Conservation (phyloP, 2,329 filamentous ascomycete species). For the Beauveria asiatica region DNA sequence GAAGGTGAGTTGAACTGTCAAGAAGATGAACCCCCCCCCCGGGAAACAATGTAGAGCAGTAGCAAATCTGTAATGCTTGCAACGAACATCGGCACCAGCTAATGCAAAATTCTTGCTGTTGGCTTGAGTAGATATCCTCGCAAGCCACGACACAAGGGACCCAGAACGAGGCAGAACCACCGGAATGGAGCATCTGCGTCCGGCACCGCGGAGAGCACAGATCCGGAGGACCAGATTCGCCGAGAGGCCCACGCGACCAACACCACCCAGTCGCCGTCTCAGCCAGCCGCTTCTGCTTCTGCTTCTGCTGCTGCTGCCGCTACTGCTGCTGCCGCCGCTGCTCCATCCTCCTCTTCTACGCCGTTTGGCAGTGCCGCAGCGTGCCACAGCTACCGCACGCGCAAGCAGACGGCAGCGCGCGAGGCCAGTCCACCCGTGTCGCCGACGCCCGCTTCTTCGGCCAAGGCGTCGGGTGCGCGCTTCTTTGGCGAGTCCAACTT, state of each 20-base stretch:
- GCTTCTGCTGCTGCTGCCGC: no score
- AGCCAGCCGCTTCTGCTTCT: not conserved
- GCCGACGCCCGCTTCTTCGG: slow-evolving; percentile 11
- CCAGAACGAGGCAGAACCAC: slow-evolving; percentile 2
- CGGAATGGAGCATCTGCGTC: not conserved
- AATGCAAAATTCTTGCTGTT: not conserved
- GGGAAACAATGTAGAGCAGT: no score
- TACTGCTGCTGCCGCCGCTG: not conserved
- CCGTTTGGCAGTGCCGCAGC: not conserved
- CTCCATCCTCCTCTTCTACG: not conserved
- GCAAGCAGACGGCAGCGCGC: slow-evolving; percentile 8
- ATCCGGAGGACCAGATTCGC: slow-evolving; percentile 7
- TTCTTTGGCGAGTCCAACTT: slow-evolving; percentile 33
- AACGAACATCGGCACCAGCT: not conserved
- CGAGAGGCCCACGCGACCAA: not conserved
- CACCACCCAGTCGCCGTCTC: not conserved
- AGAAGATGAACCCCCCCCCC: no score
- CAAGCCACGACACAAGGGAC: slow-evolving; percentile 8
- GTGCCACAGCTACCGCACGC: slow-evolving; percentile 6
- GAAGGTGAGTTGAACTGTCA: slow-evolving; percentile 18
- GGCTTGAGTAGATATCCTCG: slow-evolving; percentile 4
- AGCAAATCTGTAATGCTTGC: no score
- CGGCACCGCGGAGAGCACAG: slow-evolving; percentile 1
- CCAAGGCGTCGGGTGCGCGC: slow-evolving; percentile 20
- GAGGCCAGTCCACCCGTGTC: not conserved